These are phyloP conservation scores for Penicillium sclerotigenum DNA, from an alignment of 2,329 filamentous ascomycete species.

Conservation along the genomic window DNA sequence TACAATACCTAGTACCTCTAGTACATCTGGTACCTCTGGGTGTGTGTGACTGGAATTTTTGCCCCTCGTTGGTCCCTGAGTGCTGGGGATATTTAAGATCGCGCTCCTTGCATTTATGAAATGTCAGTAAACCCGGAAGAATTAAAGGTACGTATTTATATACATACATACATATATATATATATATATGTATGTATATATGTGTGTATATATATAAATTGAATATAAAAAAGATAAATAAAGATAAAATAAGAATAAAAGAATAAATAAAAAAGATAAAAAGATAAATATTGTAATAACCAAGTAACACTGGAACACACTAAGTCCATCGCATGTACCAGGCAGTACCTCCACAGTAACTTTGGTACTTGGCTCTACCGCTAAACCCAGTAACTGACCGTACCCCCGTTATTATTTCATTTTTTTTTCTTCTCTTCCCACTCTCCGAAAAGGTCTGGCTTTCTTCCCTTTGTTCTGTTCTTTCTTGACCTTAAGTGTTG, in stretches of 20 bases:
- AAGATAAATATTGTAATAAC: background rate
- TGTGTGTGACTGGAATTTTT: conserved; percentile 1
- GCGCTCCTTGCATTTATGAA: conserved; percentile 6
- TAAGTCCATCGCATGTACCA: conserved; percentile 10
- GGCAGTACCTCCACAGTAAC: conserved; percentile 19
- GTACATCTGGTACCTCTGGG: background rate
- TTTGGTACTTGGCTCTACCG: conserved; percentile 25
- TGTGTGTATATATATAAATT: no score
- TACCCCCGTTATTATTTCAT: conserved; percentile 14
- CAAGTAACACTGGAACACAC: background rate
- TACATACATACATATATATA: no score
- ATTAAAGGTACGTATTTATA: background rate
- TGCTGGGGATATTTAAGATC: background rate
- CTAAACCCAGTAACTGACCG: conserved; percentile 9
- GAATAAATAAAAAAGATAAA: no score
- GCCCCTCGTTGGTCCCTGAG: conserved; percentile 5
- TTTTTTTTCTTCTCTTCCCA: conserved; percentile 10
- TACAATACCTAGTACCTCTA: background rate
- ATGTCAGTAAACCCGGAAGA: background rate
- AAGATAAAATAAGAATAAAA: no score
- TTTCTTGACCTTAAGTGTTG: background rate
- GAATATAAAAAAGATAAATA: no score
- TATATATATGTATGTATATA: no score
- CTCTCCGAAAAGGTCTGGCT: conserved; percentile 7
- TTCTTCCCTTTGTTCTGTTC: conserved; percentile 3